Percentiles rank a stretch among this genome's conserved stretches.
These are phyloP conservation scores for Prunus campanulata DNA, from an alignment of 306 rosid genomes.

Conservation along the genomic window DNA sequence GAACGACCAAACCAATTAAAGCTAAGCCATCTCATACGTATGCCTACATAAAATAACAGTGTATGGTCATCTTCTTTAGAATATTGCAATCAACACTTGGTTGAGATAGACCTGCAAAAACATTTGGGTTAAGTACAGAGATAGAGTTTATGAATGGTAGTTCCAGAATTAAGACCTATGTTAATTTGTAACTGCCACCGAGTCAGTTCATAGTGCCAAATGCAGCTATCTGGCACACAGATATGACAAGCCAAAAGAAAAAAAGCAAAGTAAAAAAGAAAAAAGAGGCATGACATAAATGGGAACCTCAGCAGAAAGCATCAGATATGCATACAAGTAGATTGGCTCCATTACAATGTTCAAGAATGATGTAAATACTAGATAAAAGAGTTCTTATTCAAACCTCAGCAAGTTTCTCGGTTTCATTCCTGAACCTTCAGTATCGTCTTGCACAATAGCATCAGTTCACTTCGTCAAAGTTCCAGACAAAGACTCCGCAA, in stretches of 20 bases:
- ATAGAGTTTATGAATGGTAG: too few relatives aligned
- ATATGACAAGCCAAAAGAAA: neutral
- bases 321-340: neutral
- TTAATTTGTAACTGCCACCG: neutral
- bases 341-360: neutral
- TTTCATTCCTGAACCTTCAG: slow-evolving; percentile 32
- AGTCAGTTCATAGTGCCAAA: neutral
- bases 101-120: too few relatives aligned
- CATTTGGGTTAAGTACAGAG: too few relatives aligned
- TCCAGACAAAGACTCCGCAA: slow-evolving; percentile 36
- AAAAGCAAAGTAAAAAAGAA: neutral
- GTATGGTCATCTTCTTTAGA: too few relatives aligned
- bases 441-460: slow-evolving; percentile 31
- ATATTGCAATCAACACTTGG: too few relatives aligned
- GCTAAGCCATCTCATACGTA: too few relatives aligned
- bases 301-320: neutral
- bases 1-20: too few relatives aligned
- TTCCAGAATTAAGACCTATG: too few relatives aligned
- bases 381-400: slow-evolving; percentile 22
- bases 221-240: neutral
- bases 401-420: slow-evolving; percentile 58
- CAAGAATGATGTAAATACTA: slow-evolving; percentile 2
- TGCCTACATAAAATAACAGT: too few relatives aligned
- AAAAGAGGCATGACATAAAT: neutral
- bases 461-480: slow-evolving; percentile 37